phyloP scores from a whole-genome alignment of 345 rosid species.

The Gossypium herbaceum region DNA sequence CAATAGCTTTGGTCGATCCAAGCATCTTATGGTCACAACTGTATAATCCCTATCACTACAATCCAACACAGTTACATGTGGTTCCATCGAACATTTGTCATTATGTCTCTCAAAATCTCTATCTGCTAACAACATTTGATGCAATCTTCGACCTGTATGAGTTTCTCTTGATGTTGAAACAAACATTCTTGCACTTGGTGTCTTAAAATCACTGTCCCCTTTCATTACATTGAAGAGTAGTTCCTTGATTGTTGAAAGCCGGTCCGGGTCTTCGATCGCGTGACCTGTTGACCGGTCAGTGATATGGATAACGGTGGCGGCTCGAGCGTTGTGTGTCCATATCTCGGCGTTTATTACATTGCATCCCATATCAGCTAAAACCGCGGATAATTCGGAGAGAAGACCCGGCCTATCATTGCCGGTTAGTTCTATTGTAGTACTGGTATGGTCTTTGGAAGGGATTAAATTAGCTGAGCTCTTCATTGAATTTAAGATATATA shows the following conservation, averaged over 20 bases:
- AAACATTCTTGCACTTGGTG: background rate
- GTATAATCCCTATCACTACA: conserved; percentile 41
- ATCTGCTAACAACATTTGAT: conserved; percentile 19
- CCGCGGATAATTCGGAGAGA: conserved; percentile 47
- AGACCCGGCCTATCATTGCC: conserved; percentile 52
- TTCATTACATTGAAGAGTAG: conserved; percentile 31
- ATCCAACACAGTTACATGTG: conserved; percentile 32
- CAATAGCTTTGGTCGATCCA: conserved; percentile 7
- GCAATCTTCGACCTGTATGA: conserved; percentile 5
- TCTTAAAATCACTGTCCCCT: background rate
- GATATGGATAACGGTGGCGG: conserved; percentile 39
- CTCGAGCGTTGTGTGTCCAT: conserved; percentile 51
- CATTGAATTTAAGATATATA: conserved; percentile 23
- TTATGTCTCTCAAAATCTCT: conserved; percentile 45
- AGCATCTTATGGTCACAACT: conserved; percentile 22
- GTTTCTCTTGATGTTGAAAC: background rate
- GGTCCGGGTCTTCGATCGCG: conserved; percentile 34
- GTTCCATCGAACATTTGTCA: conserved; percentile 15
- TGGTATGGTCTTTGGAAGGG: conserved; percentile 36
- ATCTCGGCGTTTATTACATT: conserved; percentile 44
- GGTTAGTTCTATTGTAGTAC: conserved; percentile 30
- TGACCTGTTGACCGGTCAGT: conserved; percentile 34
- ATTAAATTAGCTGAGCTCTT: conserved; percentile 33
- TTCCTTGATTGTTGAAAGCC: conserved; percentile 33
- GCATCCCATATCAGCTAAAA: conserved; percentile 44